Evolutionary conservation across 2,329 filamentous ascomycete species (phyloP), one percentile per base, ranked within the genome.

Genomic region (Hypoxylon sp.): DNA sequence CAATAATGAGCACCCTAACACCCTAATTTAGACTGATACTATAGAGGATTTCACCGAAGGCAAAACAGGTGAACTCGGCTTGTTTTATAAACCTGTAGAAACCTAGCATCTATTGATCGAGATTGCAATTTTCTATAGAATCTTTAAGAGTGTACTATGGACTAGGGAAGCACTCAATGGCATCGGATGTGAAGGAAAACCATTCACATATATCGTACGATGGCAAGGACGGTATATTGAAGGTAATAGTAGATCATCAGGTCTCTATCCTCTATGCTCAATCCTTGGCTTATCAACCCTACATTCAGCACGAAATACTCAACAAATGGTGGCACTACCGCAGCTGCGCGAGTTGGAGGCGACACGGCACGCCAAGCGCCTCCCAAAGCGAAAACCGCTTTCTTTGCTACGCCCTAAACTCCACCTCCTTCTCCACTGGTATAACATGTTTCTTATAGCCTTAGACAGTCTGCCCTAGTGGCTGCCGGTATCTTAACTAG

Each of bases 361-460:
- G 17, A 13, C n/a, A 50, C 19, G 10, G 29, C 27, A 27, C 42
- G 24, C 27, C 8, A 46, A 56, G 52, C 24, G 13, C 24, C 29
- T 31, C 17, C 21, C 15, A 29, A 21, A 17, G 32, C 32, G 11
- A 53, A 29, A 19, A 39, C 24, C 8, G 21, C n/a, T 17, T 29
- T 46, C 5, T 17, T 46, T 8, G 17, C 21, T 46, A 35, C 19
- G 17, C 21, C 21, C 11, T 13, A 11, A n/a, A 19, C 37, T 35
- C 37, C 42, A 29, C 42, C 27, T 46, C n/a, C 8, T 56, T 56
- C 29, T 15, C 54, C 42, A 47, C 54, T 24, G 17, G 54, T 13
- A 56, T 56, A 35, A 47, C 11, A 35, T 47, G 11, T 56, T 29
- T 56, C 32, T 56, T 56, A 47, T 47, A 56, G 24, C 17, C 39